Evolutionary conservation across 345 rosid genomes (phyloP).

Genomic region (Citrus unshiu): DNA sequence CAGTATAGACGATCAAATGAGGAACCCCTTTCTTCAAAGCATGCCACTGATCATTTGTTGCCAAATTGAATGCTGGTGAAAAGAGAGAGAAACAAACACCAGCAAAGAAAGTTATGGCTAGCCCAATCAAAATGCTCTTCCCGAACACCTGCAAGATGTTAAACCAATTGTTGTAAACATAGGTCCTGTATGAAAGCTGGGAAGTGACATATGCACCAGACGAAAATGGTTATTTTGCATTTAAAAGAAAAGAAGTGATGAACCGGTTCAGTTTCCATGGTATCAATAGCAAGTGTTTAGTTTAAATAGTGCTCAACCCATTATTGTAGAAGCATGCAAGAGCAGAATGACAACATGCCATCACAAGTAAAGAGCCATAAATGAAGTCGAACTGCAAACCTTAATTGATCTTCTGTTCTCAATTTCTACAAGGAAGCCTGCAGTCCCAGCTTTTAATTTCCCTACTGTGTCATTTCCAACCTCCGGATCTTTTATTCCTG

Average conservation of each 20-base stretch:
- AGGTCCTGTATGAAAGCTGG: not conserved
- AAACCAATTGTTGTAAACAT: not conserved
- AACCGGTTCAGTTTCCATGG: not conserved
- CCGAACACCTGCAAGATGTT: slow-evolving; percentile 54
- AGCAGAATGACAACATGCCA: not conserved
- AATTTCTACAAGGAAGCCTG: slow-evolving; percentile 54
- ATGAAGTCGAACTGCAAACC: slow-evolving; percentile 34
- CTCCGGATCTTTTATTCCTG: slow-evolving; percentile 37
- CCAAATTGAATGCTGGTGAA: slow-evolving; percentile 87
- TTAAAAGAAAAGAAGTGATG: not conserved
- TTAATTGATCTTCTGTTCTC: slow-evolving; percentile 73
- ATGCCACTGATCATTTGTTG: slow-evolving; percentile 84
- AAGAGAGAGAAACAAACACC: slow-evolving; percentile 78
- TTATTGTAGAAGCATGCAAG: not conserved
- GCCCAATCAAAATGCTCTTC: slow-evolving; percentile 56
- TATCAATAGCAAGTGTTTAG: not conserved
- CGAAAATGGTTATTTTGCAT: not conserved
- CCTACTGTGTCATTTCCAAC: slow-evolving; percentile 16
- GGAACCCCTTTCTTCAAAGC: slow-evolving; percentile 69
- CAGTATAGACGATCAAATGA: slow-evolving; percentile 64
- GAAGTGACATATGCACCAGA: not conserved
- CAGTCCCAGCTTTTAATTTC: slow-evolving; percentile 52
- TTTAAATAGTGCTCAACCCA: not conserved
- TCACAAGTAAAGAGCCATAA: not conserved
- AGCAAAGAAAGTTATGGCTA: slow-evolving; percentile 61